Base-by-base conservation (phyloP, 2,329 filamentous ascomycete species). In the Aspergillus sclerotialis region DNA sequence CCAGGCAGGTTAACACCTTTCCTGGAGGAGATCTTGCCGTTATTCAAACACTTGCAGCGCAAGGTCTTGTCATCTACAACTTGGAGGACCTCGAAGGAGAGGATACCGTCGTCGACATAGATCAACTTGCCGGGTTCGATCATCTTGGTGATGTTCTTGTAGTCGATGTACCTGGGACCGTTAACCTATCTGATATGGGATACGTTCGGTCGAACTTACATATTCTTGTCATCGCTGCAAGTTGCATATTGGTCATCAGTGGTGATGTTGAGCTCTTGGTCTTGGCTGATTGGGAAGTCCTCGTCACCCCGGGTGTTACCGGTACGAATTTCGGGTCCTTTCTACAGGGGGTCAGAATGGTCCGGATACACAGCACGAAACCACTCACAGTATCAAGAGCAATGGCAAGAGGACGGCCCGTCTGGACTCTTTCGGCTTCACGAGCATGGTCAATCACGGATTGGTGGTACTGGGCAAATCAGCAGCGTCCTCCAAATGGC, bases 141-240 rank as follows among this genome's bases (percentile, higher is more conserved):
- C 54, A 98, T 92, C 73, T 93, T 94, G 69, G 90, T 95, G 69
- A 98, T 96, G 76, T 98, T 98, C 81, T 94, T 93, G 77, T 98
- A 96, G 74, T 96, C 90, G 58, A 96, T 84, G 60, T 88, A 95
- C 81, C 85, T 90, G 44, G 28, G n/a, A n/a, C n/a, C n/a, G n/a
- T n/a, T n/a, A n/a, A n/a, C n/a, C n/a, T n/a, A n/a, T n/a, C n/a
- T n/a, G n/a, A n/a, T n/a, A n/a, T n/a, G n/a, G n/a, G n/a, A n/a
- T n/a, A n/a, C n/a, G n/a, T n/a, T n/a, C n/a, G n/a, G n/a, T n/a
- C n/a, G 5, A 4, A 65, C 82, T 67, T 69, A 94, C 92, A 98
- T 94, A 75, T 94, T 94, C 70, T 89, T 77, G 53, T 86, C 82
- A 65, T 93, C 84, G 58, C 82, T 89, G 39, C 78, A 69, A 37